A percentile compares a stretch with the other conserved stretches of the same genome.
These are phyloP conservation scores for Candida pseudofarinosa DNA, from an alignment of 805 yeast species.

Conservation along the genomic window DNA sequence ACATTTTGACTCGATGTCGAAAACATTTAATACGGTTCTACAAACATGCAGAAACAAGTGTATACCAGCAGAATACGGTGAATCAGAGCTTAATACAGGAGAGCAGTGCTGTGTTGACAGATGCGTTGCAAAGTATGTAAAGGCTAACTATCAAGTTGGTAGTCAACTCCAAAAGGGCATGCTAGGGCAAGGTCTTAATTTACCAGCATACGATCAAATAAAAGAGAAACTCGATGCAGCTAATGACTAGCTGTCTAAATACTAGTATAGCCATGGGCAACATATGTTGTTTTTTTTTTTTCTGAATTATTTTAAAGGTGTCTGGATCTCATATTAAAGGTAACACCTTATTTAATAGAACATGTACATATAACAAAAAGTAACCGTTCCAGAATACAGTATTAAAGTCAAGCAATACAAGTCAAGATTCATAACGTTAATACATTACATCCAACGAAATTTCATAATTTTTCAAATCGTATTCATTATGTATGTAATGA, in stretches of 20 bases:
- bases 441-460: no score
- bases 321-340: no score
- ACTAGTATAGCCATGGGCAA: no score
- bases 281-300: no score
- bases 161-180: conserved; percentile 15
- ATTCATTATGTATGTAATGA: no score
- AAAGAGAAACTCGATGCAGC: not conserved
- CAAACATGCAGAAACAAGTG: conserved; percentile 71
- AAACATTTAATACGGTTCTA: conserved; percentile 55
- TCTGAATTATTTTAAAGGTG: no score
- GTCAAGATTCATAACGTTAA: no score
- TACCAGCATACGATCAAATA: conserved; percentile 40
- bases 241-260: no score
- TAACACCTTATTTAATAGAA: not conserved
- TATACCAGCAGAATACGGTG: conserved; percentile 80
- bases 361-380: not conserved
- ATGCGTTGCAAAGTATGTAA: conserved; percentile 80
- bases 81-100: conserved; percentile 79
- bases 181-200: conserved; percentile 39
- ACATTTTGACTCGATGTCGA: conserved; percentile 62
- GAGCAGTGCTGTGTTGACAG: conserved; percentile 80
- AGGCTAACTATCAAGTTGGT: conserved; percentile 64
- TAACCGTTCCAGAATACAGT: no score
- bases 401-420: no score
- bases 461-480: no score